These are phyloP conservation scores for Streptanthus diversifolius DNA, from an alignment of 345 rosid species.

Conservation along the genomic window DNA sequence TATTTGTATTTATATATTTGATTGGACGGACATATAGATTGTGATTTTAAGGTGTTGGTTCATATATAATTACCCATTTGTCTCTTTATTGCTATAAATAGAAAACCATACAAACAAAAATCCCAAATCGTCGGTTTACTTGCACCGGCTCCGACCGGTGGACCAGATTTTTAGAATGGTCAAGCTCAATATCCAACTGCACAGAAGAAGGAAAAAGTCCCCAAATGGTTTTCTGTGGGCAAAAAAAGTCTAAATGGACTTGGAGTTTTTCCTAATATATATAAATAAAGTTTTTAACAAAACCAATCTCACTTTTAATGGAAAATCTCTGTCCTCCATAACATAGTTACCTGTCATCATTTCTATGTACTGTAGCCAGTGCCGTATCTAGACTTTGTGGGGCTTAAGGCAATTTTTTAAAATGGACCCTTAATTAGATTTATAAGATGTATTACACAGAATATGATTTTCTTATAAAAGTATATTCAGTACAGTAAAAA, in stretches of 20 bases:
- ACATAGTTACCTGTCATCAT: background rate
- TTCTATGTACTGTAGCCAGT: background rate
- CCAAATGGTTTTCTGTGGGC: background rate
- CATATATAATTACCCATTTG: background rate
- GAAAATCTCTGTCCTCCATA: background rate
- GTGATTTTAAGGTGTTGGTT: background rate
- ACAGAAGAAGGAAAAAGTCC: conserved; percentile 2
- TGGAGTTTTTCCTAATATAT: background rate
- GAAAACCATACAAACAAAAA: background rate
- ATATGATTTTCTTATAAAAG: too few species aligned
- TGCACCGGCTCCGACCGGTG: background rate
- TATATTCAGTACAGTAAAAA: too few species aligned
- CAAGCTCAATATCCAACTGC: background rate
- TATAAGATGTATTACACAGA: too few species aligned
- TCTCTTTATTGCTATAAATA: background rate
- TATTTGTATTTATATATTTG: background rate
- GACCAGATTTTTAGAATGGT: background rate
- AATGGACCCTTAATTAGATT: too few species aligned
- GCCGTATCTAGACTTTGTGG: too few species aligned
- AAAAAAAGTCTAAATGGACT: conserved; percentile 6
- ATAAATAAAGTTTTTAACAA: background rate
- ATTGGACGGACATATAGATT: background rate
- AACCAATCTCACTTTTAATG: background rate
- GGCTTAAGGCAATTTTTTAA: too few species aligned
- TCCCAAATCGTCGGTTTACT: conserved; percentile 9